phyloP scores from a whole-genome alignment of 2,329 filamentous ascomycete genomes.

The Nemania abortiva region DNA sequence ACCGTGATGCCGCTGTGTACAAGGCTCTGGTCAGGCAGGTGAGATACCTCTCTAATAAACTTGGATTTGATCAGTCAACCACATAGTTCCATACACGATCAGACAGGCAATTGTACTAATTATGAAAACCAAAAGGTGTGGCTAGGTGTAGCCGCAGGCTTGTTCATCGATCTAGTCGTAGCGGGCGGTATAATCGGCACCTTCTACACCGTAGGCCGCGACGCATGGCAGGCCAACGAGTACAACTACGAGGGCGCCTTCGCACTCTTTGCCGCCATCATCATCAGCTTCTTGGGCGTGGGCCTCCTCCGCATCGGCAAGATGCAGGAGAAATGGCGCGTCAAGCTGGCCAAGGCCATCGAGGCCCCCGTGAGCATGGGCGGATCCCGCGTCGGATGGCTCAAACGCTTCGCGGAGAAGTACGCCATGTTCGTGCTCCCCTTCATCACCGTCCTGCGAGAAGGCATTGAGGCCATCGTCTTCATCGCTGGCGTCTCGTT shows the following conservation, averaged over 20 bases:
- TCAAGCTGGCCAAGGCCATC: constrained; percentile 80
- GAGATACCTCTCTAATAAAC: not conserved
- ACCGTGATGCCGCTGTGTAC: constrained; percentile 71
- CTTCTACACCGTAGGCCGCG: constrained; percentile 76
- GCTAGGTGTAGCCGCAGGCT: constrained; percentile 72
- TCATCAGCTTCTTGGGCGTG: constrained; percentile 85
- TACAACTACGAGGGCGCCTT: constrained; percentile 87
- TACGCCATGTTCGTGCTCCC: constrained; percentile 89
- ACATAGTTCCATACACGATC: not conserved
- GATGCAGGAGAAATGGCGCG: constrained; percentile 87
- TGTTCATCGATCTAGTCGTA: constrained; percentile 73
- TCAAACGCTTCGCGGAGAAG: constrained; percentile 77
- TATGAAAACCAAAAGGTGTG: constrained; percentile 65
- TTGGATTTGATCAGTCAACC: too few relatives aligned
- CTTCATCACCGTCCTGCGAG: constrained; percentile 87
- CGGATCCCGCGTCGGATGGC: constrained; percentile 53
- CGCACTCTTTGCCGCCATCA: constrained; percentile 77
- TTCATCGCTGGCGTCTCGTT: constrained; percentile 89
- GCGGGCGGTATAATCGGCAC: constrained; percentile 77
- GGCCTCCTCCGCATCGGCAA: constrained; percentile 85
- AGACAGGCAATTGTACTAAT: constrained; percentile 12
- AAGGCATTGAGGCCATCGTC: constrained; percentile 87
- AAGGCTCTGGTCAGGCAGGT: constrained; percentile 76
- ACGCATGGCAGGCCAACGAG: constrained; percentile 76
- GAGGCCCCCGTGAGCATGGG: constrained; percentile 64